Base-by-base conservation (phyloP, 176 grass and related monocot genomes). In the Neostapfia colusana region DNA sequence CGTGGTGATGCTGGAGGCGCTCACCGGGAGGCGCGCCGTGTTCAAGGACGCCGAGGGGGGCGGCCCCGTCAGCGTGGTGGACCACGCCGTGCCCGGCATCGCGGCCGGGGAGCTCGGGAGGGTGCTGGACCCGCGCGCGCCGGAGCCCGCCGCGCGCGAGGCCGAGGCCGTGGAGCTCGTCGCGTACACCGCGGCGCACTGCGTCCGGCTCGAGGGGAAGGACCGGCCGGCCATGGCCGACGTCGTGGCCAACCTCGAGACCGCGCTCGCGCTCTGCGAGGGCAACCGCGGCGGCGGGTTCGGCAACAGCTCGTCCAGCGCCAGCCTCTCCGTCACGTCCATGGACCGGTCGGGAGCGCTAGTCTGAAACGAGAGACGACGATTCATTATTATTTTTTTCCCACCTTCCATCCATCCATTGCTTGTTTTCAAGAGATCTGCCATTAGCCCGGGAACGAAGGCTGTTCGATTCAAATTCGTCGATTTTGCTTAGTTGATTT, bases 81-180 rank as follows among this genome's bases (percentile, higher is more conserved):
- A 99, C 76, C 83, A 85, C 69, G 89, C 87, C 14, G 66, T 85
- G 66, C 87, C 89, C 8, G 76, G 13, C 76, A 80, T 99, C 17
- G 71, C 78, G 1, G 69, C 78, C 37, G 92, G 87, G 0, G 89
- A 99, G 64, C 73, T 99, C 5, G 21, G 7, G 8, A 65, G 34
- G 69, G 82, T 95, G 78, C 84, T 99, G 44, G 96, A 99, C 84
- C 26, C 31, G 38, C 79, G 89, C 61, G 87, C 80, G 26, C 87
- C 26, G 11, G 65, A 40, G 65, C 79, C 77, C 0, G 46, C 58
- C 0, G 2, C 69, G 20, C 77, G 88, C 27, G 96, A 95, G 83
- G 89, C 85, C 0, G 96, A 99, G 83, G 92, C 95, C 6, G 66
- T 99, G 0, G 95, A 92, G 77, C 84, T 99, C 44, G 89, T 99